Evolutionary conservation across 371 early-diverging fungal genomes (phyloP).

Genomic region (Mortierella sp.): DNA sequence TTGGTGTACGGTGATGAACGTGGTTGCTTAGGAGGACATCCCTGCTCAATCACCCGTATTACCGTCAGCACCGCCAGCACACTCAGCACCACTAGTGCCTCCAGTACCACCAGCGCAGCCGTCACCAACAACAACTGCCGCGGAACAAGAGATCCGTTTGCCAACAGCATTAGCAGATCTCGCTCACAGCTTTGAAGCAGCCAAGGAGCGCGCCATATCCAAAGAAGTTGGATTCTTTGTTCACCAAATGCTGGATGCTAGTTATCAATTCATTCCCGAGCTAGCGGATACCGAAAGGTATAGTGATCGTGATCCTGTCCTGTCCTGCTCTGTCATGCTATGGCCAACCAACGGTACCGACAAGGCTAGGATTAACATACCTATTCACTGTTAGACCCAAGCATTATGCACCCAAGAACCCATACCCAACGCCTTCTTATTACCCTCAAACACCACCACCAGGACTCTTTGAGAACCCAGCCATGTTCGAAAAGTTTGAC

Average conservation of each 20-base stretch:
- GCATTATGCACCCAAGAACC: constrained; percentile 77
- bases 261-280: constrained; percentile 81
- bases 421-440: constrained; percentile 85
- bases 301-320: not conserved
- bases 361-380: too few species aligned
- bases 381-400: constrained; percentile 62
- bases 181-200: constrained; percentile 79
- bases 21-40: not conserved
- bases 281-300: constrained; percentile 81
- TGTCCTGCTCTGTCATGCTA: too few species aligned
- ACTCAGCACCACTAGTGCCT: too few species aligned
- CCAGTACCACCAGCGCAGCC: not conserved
- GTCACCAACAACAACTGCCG: constrained; percentile 9
- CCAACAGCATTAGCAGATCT: constrained; percentile 83
- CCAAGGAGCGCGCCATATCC: constrained; percentile 61
- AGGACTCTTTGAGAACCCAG: constrained; percentile 83
- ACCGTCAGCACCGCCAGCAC: too few species aligned
- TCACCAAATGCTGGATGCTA: constrained; percentile 81
- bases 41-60: not conserved
- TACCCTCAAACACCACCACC: constrained; percentile 91
- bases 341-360: too few species aligned
- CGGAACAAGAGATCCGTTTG: constrained; percentile 64
- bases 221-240: constrained; percentile 34
- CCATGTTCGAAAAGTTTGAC: constrained; percentile 91
- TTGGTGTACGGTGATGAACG: too few species aligned